A percentile compares a stretch with the other conserved stretches of the same genome.
phyloP scores from a whole-genome alignment of 2,329 filamentous ascomycete genomes.

The Colletotrichum sp. region DNA sequence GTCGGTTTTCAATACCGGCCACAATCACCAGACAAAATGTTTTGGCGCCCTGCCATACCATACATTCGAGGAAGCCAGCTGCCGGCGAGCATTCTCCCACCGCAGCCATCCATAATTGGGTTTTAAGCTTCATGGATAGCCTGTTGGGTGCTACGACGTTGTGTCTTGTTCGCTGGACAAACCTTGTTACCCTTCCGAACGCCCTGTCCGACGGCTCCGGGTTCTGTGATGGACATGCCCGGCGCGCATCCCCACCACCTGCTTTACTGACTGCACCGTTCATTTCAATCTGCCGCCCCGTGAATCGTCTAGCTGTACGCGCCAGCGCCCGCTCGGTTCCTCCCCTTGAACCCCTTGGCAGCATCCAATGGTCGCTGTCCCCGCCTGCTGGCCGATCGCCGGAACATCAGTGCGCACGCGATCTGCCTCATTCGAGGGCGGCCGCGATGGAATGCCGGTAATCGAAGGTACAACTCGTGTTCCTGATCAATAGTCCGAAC shows the following conservation, averaged over 20 bases:
- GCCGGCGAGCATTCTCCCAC: neutral
- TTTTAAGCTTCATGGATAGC: neutral
- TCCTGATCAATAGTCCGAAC: neutral
- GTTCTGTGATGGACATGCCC: neutral
- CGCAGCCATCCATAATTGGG: neutral
- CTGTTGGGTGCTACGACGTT: neutral
- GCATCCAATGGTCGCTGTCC: neutral
- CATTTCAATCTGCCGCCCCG: neutral
- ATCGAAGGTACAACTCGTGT: neutral
- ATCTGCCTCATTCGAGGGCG: neutral
- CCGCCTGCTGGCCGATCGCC: slow-evolving; percentile 1
- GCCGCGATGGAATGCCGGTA: neutral
- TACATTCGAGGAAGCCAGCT: neutral
- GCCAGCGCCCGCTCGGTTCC: neutral
- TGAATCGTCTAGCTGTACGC: neutral
- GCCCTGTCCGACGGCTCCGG: neutral
- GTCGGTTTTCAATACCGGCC: neutral
- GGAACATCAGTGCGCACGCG: neutral
- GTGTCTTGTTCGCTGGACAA: neutral
- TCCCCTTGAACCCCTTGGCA: neutral
- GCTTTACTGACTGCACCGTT: neutral
- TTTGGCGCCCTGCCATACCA: neutral
- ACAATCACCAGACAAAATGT: neutral
- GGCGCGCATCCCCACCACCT: neutral
- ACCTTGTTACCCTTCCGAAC: neutral